Evolutionary conservation across 2,329 filamentous ascomycete genomes (phyloP), one percentile per base, ranked within the genome.

Genomic region (Aspergillus costaricaensis): DNA sequence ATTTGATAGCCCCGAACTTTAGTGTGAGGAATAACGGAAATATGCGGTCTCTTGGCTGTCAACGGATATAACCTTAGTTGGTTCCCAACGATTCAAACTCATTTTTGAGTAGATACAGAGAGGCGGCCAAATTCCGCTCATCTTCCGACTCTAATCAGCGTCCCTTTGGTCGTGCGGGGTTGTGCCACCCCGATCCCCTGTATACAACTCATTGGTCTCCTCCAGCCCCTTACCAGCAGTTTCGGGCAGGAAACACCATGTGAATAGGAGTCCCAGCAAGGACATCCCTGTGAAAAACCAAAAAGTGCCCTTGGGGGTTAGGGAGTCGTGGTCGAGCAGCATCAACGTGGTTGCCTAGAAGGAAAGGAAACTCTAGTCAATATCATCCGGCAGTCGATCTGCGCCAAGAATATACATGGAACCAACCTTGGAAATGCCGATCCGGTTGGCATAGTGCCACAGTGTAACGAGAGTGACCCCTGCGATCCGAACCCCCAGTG

Each of bases 241-340:
- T 15, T 61, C 59, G 10, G 59, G 59, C 10, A 61, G 49, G 5
- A 58, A 50, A 6, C 43, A 41, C 43, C 36, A 61, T 15, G 43
- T 36, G 21, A 58, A 58, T 7, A 55, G 10, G 12, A 61, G 38
- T 1, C 55, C 59, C 10, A 61, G 43, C 23, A 55, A n/a, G 9
- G 55, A 61, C 36, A 52, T 58, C 5, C 49, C 55, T 4, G 59
- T 57, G 38, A 61, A 61, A n/a, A 61, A 57, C 55, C 57, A 39
- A 25, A 61, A 61, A 12, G 59, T 57, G 3, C 59, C 59, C 39
- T 43, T 50, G n/a, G 30, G 21, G 5, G 57, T 52, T 0, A 81
- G 64, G 0, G 74, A 75, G 2, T 72, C 5, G 81, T 72, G 6
- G 77, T 79, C 8, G 25, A 55, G 53, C 8, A 55, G 39, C 53